A percentile compares a stretch with the other conserved stretches of the same genome.
phyloP scores from a whole-genome alignment of 495 filamentous ascomycete species.

The Hypoxylon lienhwacheense region DNA sequence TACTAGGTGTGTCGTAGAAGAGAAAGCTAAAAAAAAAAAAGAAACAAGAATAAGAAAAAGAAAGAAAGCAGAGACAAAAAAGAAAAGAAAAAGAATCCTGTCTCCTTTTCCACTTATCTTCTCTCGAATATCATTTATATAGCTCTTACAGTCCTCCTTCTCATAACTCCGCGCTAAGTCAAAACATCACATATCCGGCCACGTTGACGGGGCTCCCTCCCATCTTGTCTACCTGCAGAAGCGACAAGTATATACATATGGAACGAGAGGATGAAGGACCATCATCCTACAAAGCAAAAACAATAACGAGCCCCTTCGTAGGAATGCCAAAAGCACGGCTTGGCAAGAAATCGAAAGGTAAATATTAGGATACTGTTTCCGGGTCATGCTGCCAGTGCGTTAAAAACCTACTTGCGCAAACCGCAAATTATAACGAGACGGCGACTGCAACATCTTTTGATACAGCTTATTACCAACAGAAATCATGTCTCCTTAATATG shows the following conservation, averaged over 20 bases:
- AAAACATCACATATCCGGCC: constrained; percentile 11
- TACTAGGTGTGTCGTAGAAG: neutral
- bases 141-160: neutral
- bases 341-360: neutral
- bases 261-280: constrained; percentile 5
- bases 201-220: neutral
- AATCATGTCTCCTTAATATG: too few relatives aligned
- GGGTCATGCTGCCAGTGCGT: too few relatives aligned
- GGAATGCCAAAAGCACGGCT: constrained; percentile 12
- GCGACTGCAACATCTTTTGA: constrained; percentile 2
- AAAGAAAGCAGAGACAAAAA: too few relatives aligned
- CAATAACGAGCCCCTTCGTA: constrained; percentile 9
- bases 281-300: constrained; percentile 5
- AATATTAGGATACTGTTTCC: constrained; percentile 14
- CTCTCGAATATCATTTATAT: neutral
- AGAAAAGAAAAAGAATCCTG: constrained; percentile 3
- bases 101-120: constrained; percentile 10
- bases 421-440: constrained; percentile 3
- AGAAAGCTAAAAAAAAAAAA: neutral
- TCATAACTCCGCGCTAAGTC: constrained; percentile 28
- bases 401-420: too few relatives aligned
- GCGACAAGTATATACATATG: constrained; percentile 12
- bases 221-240: constrained; percentile 15
- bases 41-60: neutral
- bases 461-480: too few relatives aligned